Percentiles rank a stretch among this genome's conserved stretches.
phyloP scores from a whole-genome alignment of 176 grass and related monocot species.

The Thalia dealbata region DNA sequence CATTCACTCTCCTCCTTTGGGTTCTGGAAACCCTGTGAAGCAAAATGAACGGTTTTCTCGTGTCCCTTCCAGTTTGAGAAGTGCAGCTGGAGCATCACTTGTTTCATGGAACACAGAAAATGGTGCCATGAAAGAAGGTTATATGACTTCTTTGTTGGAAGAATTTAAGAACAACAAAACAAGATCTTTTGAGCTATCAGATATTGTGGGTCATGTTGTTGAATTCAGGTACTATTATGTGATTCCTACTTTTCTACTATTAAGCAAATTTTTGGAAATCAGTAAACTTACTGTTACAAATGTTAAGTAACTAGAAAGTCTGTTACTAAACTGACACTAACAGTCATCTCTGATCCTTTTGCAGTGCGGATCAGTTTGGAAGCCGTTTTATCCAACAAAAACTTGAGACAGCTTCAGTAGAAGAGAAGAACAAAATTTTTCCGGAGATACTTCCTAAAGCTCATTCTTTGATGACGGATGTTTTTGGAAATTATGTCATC shows the following conservation, averaged over 20 bases:
- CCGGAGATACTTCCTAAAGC: conserved; percentile 90
- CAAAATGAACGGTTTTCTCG: conserved; percentile 52
- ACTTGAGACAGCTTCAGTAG: conserved; percentile 68
- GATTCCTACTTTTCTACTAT: background rate
- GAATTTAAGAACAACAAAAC: conserved; percentile 98
- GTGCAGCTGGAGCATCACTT: conserved; percentile 29
- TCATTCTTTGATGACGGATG: conserved; percentile 88
- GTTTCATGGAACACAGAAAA: conserved; percentile 47
- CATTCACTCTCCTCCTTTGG: conserved; percentile 43
- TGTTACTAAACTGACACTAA: background rate
- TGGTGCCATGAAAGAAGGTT: conserved; percentile 49
- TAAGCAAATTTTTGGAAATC: too few relatives aligned
- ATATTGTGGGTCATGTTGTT: conserved; percentile 80
- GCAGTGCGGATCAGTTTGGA: conserved; percentile 86
- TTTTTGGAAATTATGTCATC: conserved; percentile 99
- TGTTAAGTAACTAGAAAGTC: too few relatives aligned
- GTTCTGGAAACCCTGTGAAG: conserved; percentile 42
- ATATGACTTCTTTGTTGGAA: conserved; percentile 73
- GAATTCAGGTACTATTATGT: conserved; percentile 73
- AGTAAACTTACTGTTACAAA: too few relatives aligned
- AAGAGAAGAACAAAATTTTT: conserved; percentile 90
- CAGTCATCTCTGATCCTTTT: background rate
- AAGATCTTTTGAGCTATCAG: conserved; percentile 69
- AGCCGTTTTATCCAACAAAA: conserved; percentile 99
- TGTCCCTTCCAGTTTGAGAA: conserved; percentile 34